Conservation (phyloP, 805 yeast species). For the Yamadazyma olivae region DNA sequence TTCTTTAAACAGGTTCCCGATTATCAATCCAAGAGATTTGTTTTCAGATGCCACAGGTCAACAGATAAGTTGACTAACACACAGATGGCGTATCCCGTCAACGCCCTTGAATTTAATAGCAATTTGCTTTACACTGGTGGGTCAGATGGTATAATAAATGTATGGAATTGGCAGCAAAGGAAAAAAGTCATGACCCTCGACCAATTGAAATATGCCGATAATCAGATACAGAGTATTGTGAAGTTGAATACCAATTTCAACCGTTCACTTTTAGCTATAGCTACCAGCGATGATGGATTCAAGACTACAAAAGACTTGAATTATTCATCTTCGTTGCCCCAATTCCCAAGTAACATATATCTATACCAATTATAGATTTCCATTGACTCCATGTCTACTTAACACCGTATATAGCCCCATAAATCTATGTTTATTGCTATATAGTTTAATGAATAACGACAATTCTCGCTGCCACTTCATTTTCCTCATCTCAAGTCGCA, state of each 20-base stretch:
- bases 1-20: constrained; percentile 53
- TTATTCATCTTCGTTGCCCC: constrained; percentile 7
- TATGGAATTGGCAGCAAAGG: constrained; percentile 48
- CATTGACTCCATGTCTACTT: too few species aligned
- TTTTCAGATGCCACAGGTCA: constrained; percentile 76
- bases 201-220: constrained; percentile 6
- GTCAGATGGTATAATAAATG: constrained; percentile 47
- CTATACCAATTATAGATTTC: constrained; percentile 1
- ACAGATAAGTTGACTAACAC: constrained; percentile 34
- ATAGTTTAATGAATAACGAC: constrained; percentile 2
- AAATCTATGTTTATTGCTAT: too few species aligned
- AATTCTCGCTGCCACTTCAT: too few species aligned
- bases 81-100: constrained; percentile 54
- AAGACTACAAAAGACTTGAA: constrained; percentile 19
- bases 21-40: constrained; percentile 51
- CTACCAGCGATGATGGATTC: constrained; percentile 42
- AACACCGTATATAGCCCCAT: too few species aligned
- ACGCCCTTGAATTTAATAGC: constrained; percentile 43
- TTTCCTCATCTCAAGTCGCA: too few species aligned
- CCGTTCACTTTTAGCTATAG: constrained; percentile 26
- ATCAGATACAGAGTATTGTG: constrained; percentile 19
- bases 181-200: constrained; percentile 41
- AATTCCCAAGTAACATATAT: constrained; percentile 20
- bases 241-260: constrained; percentile 10
- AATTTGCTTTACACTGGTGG: constrained; percentile 49